Base-by-base conservation (phyloP, 805 yeast species). In the Candida maris region DNA sequence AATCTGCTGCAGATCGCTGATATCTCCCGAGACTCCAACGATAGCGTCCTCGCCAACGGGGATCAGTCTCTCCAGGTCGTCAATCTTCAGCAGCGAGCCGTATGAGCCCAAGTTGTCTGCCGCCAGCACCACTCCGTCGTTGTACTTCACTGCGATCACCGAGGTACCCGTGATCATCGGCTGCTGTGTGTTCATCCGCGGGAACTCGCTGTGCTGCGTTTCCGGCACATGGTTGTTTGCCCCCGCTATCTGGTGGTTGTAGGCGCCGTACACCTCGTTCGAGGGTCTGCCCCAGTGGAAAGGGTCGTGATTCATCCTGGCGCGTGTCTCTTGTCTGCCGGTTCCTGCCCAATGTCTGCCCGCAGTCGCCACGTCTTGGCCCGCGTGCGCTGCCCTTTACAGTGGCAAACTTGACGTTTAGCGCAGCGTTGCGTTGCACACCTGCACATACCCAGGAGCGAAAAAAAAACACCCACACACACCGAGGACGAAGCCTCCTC, bases 131-230 rank as follows among this genome's bases (percentile, higher is more conserved):
- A 93, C 81, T 26, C 99, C 99, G 49, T 83, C 84, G 45, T 85
- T 70, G 68, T 81, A 93, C 65, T 89, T 93, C 63, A 91, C 73
- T 6, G 93, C 94, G 50, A 93, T 72, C 16, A 93, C 98, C 23
- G 96, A 87, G 1, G 97, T 86, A 57, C 98, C 97, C 10, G 99
- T 93, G 42, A 93, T 86, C 48, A 85, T 83, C 32, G 99, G 99
- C 57, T 81, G 87, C 60, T 86, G 95, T 3, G 98, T 91, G 61
- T 85, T 81, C 79, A 79, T 77, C 38, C 70, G 75, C 20, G 97
- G 96, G 57, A 79, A 73, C 30, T 66, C 67, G 1, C 61, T 46
- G n/a, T 28, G 28, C 19, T 38, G 27, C 17, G 38, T 39, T 5
- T 34, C 38, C 17, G 43, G 39, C 12, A 44, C 48, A 6, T 29